Conservation (phyloP, 2,329 filamentous ascomycete genomes). For the Periconia macrospinosa region DNA sequence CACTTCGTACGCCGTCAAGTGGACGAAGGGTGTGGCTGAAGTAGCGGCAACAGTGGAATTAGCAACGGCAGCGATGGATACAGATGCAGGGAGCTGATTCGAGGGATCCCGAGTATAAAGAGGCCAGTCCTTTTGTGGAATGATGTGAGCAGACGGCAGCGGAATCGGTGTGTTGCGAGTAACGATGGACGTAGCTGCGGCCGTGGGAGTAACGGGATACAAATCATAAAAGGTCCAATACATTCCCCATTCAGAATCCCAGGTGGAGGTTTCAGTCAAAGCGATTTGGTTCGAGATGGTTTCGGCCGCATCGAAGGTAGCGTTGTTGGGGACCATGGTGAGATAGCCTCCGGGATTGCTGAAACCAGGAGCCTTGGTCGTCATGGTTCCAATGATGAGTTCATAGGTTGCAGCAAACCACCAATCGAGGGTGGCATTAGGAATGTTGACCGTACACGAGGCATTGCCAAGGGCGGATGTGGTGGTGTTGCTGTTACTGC, state of each 20-base stretch:
- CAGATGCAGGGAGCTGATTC: conserved; percentile 21
- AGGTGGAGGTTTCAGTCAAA: conserved; percentile 23
- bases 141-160: conserved; percentile 24
- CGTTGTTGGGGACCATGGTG: conserved; percentile 22
- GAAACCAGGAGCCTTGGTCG: conserved; percentile 16
- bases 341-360: conserved; percentile 17
- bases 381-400: conserved; percentile 22
- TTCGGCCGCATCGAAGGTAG: conserved; percentile 28
- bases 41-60: conserved; percentile 22
- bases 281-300: conserved; percentile 23
- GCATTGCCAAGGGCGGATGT: conserved; percentile 6
- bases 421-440: conserved; percentile 35
- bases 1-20: conserved; percentile 49
- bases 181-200: conserved; percentile 32
- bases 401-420: conserved; percentile 36
- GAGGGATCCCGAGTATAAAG: conserved; percentile 17
- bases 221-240: conserved; percentile 23
- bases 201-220: conserved; percentile 34
- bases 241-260: conserved; percentile 22
- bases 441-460: conserved; percentile 38
- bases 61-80: conserved; percentile 24
- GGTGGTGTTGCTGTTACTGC: conserved; percentile 2
- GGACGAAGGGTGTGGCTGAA: conserved; percentile 45
- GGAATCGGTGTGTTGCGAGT: conserved; percentile 24
- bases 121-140: conserved; percentile 16